Conservation (phyloP, 768 basidiomycete species). For the Cytidiella melzeri region DNA sequence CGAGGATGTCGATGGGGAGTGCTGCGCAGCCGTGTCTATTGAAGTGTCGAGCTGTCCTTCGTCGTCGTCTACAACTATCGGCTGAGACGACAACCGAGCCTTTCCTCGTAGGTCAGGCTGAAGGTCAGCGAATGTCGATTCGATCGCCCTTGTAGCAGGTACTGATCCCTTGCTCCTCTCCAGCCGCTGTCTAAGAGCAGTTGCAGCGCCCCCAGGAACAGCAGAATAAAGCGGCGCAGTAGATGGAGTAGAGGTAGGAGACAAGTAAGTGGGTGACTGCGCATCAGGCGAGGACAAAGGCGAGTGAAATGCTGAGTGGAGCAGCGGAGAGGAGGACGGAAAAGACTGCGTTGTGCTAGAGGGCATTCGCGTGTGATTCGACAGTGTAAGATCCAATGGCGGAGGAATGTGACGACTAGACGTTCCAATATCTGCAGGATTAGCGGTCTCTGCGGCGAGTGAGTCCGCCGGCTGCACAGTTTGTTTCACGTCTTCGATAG, state of each 20-base stretch:
- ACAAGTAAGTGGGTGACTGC: conserved; percentile 6
- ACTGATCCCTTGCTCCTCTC: conserved; percentile 24
- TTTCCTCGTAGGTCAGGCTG: neutral
- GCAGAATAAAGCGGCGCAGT: conserved; percentile 13
- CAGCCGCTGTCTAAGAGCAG: conserved; percentile 31
- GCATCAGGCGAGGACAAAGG: conserved; percentile 26
- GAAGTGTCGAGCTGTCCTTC: conserved; percentile 23
- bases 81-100: conserved; percentile 19
- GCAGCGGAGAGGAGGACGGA: conserved; percentile 27
- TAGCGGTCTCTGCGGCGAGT: no score
- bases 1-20: neutral
- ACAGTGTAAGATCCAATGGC: conserved; percentile 17
- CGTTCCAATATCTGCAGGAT: neutral
- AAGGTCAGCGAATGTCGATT: neutral
- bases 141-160: neutral
- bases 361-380: neutral
- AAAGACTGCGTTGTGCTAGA: conserved; percentile 5
- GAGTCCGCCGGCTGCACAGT: neutral
- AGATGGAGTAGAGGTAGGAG: conserved; percentile 16
- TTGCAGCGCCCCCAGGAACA: conserved; percentile 29
- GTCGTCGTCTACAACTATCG: conserved; percentile 43
- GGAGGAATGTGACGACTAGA: conserved; percentile 4
- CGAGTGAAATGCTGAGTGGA: conserved; percentile 38
- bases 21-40: neutral
- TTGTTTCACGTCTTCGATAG: conserved; percentile 5